phyloP scores from a whole-genome alignment of 2,329 filamentous ascomycete genomes.

The Arthrinium phaeospermum region DNA sequence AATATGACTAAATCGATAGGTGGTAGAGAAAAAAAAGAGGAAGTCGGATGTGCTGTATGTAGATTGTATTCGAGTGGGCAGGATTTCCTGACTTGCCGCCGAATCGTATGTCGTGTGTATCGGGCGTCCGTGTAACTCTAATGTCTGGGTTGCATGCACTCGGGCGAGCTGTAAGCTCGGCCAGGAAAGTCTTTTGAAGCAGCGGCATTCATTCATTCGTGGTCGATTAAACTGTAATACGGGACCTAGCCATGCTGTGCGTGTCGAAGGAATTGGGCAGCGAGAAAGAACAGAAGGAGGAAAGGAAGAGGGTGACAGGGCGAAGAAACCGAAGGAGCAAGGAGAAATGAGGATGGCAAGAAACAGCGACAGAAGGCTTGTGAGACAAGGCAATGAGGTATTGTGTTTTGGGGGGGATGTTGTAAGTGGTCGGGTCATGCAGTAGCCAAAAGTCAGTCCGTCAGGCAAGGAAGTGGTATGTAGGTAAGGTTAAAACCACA shows the following conservation, averaged over 20 bases:
- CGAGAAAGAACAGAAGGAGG: neutral
- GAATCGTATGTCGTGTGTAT: neutral
- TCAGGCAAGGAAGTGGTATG: neutral
- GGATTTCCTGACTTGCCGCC: conserved; percentile 7
- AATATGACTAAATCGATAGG: conserved; percentile 6
- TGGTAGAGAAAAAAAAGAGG: neutral
- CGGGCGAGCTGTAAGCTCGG: conserved; percentile 13
- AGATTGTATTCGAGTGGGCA: neutral
- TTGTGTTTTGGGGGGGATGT: neutral
- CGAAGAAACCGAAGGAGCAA: neutral
- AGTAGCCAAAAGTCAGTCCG: conserved; percentile 9
- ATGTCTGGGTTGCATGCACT: conserved; percentile 6
- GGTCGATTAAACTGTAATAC: conserved; percentile 3
- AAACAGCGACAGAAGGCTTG: neutral
- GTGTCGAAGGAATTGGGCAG: neutral
- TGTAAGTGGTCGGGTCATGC: conserved; percentile 14
- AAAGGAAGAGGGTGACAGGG: neutral
- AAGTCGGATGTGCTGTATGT: neutral
- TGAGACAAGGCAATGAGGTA: conserved; percentile 15
- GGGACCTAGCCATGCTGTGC: neutral
- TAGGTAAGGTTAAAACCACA: conserved; percentile 16
- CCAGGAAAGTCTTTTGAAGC: conserved; percentile 10
- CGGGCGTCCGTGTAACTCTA: conserved; percentile 17
- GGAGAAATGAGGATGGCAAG: neutral
- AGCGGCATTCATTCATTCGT: conserved; percentile 3